Evolutionary conservation across 1,284 basidiomycete genomes (phyloP).

Genomic region (Melampsora americana): DNA sequence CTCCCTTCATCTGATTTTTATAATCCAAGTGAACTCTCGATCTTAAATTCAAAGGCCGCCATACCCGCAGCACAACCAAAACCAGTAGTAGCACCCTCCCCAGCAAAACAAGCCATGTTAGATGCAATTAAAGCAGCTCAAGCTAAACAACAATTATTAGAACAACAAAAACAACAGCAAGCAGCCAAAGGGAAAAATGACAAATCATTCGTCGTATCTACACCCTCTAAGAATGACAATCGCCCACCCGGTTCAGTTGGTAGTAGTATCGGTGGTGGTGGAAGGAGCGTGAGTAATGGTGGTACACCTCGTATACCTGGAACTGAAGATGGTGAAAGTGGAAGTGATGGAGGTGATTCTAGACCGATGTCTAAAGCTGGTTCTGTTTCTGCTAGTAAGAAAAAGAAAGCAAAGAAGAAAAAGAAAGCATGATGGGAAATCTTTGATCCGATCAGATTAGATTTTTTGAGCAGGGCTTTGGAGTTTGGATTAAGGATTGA

Average conservation of each 20-base stretch:
- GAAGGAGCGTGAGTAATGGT: too few species aligned
- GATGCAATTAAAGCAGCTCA: slow-evolving; percentile 38
- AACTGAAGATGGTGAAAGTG: neutral
- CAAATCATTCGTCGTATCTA: neutral
- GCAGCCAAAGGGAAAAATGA: neutral
- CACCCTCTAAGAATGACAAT: slow-evolving; percentile 1
- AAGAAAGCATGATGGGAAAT: slow-evolving; percentile 24
- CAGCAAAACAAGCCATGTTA: slow-evolving; percentile 36
- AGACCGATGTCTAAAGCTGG: neutral
- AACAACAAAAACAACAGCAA: slow-evolving; percentile 14
- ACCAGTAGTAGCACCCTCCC: slow-evolving; percentile 10
- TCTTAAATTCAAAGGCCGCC: slow-evolving; percentile 24
- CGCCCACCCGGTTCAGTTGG: too few species aligned
- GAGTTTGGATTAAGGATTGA: too few species aligned
- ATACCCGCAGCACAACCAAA: slow-evolving; percentile 22
- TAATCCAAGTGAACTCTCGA: slow-evolving; percentile 30
- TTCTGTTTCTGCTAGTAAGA: slow-evolving; percentile 22
- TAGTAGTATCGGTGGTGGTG: too few species aligned
- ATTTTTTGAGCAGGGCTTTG: too few species aligned
- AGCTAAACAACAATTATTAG: slow-evolving; percentile 21
- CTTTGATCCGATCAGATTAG: too few species aligned
- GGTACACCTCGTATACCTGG: neutral
- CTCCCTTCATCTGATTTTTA: slow-evolving; percentile 10
- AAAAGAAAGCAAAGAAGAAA: slow-evolving; percentile 41
- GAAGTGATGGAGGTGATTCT: neutral